phyloP scores from a whole-genome alignment of 257 asterid species.

The Solanum commersonii region DNA sequence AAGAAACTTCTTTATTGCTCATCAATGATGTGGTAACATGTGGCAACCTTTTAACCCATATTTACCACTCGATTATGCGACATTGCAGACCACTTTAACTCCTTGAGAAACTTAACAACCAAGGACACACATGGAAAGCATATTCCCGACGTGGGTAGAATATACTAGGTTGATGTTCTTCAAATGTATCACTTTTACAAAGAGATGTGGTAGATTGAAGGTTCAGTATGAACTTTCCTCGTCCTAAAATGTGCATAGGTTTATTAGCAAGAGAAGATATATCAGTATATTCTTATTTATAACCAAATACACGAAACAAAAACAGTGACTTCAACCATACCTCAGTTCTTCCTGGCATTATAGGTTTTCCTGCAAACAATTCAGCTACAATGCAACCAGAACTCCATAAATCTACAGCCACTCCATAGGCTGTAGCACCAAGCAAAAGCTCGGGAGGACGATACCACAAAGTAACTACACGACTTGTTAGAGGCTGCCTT shows the following conservation, averaged over 20 bases:
- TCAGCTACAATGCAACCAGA: constrained; percentile 96
- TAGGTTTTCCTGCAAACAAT: constrained; percentile 71
- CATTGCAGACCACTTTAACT: background rate
- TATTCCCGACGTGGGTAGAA: background rate
- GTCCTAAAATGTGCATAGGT: background rate
- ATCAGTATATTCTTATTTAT: background rate
- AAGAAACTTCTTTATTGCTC: background rate
- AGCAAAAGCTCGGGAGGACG: constrained; percentile 97
- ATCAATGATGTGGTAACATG: background rate
- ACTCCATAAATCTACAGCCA: constrained; percentile 88
- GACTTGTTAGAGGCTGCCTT: constrained; percentile 76
- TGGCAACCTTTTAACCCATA: background rate
- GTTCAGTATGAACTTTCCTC: background rate
- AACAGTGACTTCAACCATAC: constrained; percentile 19
- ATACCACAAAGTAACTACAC: constrained; percentile 95
- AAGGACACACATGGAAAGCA: background rate
- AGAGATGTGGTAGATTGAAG: background rate
- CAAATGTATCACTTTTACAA: background rate
- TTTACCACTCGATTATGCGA: background rate
- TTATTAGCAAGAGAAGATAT: background rate
- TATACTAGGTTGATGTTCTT: background rate
- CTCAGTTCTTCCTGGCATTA: constrained; percentile 98
- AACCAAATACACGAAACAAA: background rate
- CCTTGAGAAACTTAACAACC: background rate
- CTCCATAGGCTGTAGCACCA: constrained; percentile 87